Percentiles rank a stretch among this genome's conserved stretches.
Conservation (phyloP, 225 moss, liverwort and hornwort genomes). For the Pseudoscleropodium purum region DNA sequence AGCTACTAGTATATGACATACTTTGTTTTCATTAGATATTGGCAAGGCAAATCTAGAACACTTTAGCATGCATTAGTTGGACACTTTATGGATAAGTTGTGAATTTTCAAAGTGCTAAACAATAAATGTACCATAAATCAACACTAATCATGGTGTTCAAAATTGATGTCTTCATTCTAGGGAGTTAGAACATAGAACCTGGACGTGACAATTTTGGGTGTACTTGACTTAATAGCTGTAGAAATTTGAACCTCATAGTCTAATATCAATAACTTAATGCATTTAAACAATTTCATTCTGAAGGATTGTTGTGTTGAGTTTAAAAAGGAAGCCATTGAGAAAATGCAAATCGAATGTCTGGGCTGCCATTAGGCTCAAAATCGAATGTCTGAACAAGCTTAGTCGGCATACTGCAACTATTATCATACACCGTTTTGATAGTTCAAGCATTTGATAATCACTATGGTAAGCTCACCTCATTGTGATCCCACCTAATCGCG, state of each 20-base stretch:
- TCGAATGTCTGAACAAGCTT: background rate
- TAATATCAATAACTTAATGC: background rate
- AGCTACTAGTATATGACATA: background rate
- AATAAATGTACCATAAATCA: background rate
- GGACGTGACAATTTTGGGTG: background rate
- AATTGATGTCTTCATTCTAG: background rate
- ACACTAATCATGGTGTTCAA: background rate
- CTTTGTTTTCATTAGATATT: background rate
- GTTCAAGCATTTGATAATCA: background rate
- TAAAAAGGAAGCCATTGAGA: background rate
- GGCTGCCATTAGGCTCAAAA: background rate
- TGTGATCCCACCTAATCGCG: too few relatives aligned
- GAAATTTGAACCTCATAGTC: background rate
- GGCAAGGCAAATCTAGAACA: background rate
- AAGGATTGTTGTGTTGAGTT: background rate
- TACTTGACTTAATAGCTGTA: background rate
- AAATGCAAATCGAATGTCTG: background rate
- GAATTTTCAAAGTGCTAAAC: background rate
- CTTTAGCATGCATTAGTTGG: background rate
- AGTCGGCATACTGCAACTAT: background rate
- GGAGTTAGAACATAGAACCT: background rate
- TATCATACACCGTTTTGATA: background rate
- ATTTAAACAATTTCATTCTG: background rate
- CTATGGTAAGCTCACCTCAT: background rate
- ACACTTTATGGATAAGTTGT: too few relatives aligned